These are phyloP conservation scores for Nothopassalora personata DNA, from an alignment of 2,329 filamentous ascomycete species.

Conservation along the genomic window DNA sequence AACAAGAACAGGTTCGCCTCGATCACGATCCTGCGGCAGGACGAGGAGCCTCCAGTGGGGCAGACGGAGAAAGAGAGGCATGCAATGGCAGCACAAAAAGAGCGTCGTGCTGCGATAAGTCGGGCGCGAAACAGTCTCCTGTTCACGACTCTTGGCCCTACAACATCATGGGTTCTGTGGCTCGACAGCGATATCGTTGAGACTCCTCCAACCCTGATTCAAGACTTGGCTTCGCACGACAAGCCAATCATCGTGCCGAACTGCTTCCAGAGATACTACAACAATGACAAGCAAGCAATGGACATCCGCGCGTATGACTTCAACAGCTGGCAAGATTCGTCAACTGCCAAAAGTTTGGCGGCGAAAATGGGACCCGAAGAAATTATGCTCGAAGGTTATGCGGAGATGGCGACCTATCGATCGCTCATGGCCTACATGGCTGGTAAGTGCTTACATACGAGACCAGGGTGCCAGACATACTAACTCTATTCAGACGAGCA, in stretches of 20 bases:
- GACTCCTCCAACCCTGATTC: conserved; percentile 75
- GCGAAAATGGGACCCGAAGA: conserved; percentile 83
- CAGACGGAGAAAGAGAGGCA: conserved; percentile 87
- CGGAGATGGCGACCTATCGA: conserved; percentile 86
- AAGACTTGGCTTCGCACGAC: conserved; percentile 82
- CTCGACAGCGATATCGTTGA: conserved; percentile 89
- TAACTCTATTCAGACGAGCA: conserved; percentile 20
- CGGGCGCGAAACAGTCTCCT: conserved; percentile 89
- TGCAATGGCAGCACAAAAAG: conserved; percentile 85
- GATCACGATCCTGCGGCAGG: conserved; percentile 90
- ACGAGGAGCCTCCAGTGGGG: conserved; percentile 77
- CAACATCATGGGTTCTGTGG: conserved; percentile 95
- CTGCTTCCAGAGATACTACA: conserved; percentile 78
- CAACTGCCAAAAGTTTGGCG: conserved; percentile 68
- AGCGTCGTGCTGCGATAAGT: conserved; percentile 80
- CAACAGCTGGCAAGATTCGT: conserved; percentile 95
- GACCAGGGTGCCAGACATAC: not conserved
- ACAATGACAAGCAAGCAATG: conserved; percentile 64
- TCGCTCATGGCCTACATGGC: conserved; percentile 83
- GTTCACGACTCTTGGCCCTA: conserved; percentile 87
- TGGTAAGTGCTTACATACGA: conserved; percentile 35
- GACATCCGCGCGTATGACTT: conserved; percentile 86
- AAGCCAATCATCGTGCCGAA: conserved; percentile 92
- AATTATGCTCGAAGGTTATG: conserved; percentile 87
- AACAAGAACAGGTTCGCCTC: conserved; percentile 81